Percentiles rank a stretch among this genome's conserved stretches.
Conservation (phyloP, 2,329 filamentous ascomycete genomes). For the Cladophialophora immunda region DNA sequence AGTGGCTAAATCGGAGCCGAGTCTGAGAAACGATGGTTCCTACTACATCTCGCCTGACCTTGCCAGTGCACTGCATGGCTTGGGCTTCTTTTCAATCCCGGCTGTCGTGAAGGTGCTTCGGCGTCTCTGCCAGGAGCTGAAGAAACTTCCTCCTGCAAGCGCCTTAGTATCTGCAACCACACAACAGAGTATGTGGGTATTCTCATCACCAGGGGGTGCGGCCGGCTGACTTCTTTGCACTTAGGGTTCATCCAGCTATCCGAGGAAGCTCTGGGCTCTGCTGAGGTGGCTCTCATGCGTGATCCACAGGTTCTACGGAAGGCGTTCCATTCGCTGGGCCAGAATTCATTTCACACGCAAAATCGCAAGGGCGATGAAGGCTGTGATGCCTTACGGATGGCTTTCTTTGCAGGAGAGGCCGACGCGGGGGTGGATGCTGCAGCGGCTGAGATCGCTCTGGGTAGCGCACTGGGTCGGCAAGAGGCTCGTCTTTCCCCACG, state of each 20-base stretch:
- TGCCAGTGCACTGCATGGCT: slow-evolving; percentile 11
- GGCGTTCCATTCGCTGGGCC: slow-evolving; percentile 28
- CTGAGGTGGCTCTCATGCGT: slow-evolving; percentile 20
- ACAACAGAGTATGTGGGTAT: slow-evolving; percentile 21
- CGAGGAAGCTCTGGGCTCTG: slow-evolving; percentile 15
- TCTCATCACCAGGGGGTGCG: not conserved
- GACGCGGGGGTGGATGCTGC: slow-evolving; percentile 31
- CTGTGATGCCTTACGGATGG: slow-evolving; percentile 22
- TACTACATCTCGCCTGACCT: slow-evolving; percentile 27
- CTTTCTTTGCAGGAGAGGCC: slow-evolving; percentile 25
- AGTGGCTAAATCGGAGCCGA: not conserved
- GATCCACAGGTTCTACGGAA: slow-evolving; percentile 24
- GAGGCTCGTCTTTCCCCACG: not conserved
- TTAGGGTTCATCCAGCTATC: slow-evolving; percentile 24
- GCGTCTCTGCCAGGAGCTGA: slow-evolving; percentile 14
- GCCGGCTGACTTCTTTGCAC: not conserved
- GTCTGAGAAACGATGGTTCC: not conserved
- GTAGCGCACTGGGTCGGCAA: not conserved
- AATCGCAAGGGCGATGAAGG: slow-evolving; percentile 27
- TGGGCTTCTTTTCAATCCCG: slow-evolving; percentile 26
- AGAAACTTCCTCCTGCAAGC: slow-evolving; percentile 12
- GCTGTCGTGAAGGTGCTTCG: slow-evolving; percentile 21
- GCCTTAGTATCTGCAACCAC: slow-evolving; percentile 12
- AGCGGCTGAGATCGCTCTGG: slow-evolving; percentile 20
- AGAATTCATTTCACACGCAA: slow-evolving; percentile 24